A percentile compares a stretch with the other conserved stretches of the same genome.
Evolutionary conservation across 169 alveolate species (phyloP).

Genomic region (Plasmodium relictum): DNA sequence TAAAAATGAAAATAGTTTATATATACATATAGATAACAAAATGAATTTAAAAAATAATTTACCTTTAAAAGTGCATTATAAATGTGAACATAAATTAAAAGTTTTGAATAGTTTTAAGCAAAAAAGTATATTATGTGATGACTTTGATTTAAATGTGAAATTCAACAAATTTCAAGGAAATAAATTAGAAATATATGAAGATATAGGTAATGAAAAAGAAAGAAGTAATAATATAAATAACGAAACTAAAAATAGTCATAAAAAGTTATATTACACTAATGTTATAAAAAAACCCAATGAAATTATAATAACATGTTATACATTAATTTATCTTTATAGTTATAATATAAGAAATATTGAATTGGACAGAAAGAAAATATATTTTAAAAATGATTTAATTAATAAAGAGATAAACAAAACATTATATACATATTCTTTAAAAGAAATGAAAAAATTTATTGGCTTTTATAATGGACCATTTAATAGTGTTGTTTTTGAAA

Average conservation of each 20-base stretch:
- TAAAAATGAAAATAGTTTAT: background rate
- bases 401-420: background rate
- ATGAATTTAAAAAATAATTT: constrained; percentile 5
- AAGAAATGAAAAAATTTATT: background rate
- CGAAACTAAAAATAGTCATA: background rate
- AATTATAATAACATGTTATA: constrained; percentile 49
- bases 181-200: constrained; percentile 9
- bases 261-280: background rate
- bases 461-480: background rate
- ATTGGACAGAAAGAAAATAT: constrained; percentile 17
- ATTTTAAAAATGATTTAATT: background rate
- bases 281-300: constrained; percentile 7
- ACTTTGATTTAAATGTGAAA: background rate
- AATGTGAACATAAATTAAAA: background rate
- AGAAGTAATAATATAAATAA: background rate
- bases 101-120: background rate
- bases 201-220: background rate
- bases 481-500: background rate
- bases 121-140: constrained; percentile 10
- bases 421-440: background rate
- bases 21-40: constrained; percentile 15
- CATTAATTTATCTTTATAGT: constrained; percentile 32
- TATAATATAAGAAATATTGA: constrained; percentile 8
- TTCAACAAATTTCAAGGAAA: constrained; percentile 6
- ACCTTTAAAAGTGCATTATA: constrained; percentile 27